Percentiles rank a stretch among this genome's conserved stretches.
phyloP scores from a whole-genome alignment of 257 asterid species.

The Coffea canephora region DNA sequence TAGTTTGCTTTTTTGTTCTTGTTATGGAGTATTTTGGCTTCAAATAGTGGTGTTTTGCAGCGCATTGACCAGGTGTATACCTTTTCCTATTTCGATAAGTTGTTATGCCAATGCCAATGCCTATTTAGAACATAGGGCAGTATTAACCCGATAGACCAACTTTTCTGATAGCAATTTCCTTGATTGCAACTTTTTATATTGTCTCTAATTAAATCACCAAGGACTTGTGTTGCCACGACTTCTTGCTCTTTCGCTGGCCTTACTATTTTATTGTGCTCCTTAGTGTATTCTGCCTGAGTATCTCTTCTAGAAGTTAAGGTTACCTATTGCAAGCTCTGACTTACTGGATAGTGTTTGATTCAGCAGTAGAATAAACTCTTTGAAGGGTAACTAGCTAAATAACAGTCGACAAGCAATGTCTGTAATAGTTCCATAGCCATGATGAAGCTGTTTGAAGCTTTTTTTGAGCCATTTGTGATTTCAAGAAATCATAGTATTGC shows the following conservation, averaged over 20 bases:
- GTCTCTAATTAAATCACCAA: too few relatives aligned
- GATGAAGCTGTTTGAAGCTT: conserved; percentile 76
- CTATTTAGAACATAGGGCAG: too few relatives aligned
- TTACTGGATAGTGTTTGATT: background rate
- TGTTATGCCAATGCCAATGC: background rate
- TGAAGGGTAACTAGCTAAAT: background rate
- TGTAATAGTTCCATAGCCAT: conserved; percentile 15
- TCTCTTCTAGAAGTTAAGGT: background rate
- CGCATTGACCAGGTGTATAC: background rate
- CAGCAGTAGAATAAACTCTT: background rate
- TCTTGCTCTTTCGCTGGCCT: too few relatives aligned
- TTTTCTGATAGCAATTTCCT: background rate
- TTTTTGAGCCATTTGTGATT: too few relatives aligned
- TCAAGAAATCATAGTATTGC: too few relatives aligned
- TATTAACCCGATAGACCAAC: background rate
- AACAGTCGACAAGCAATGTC: background rate
- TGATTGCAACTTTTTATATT: too few relatives aligned
- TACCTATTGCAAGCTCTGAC: background rate
- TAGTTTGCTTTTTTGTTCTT: background rate
- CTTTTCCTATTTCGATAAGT: background rate
- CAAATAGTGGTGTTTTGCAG: background rate
- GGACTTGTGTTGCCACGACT: too few relatives aligned
- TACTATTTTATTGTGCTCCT: too few relatives aligned
- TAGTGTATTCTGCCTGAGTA: background rate
- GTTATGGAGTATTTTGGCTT: background rate